These are phyloP conservation scores for Heritiera fomes DNA, from an alignment of 345 rosid genomes.

Conservation along the genomic window DNA sequence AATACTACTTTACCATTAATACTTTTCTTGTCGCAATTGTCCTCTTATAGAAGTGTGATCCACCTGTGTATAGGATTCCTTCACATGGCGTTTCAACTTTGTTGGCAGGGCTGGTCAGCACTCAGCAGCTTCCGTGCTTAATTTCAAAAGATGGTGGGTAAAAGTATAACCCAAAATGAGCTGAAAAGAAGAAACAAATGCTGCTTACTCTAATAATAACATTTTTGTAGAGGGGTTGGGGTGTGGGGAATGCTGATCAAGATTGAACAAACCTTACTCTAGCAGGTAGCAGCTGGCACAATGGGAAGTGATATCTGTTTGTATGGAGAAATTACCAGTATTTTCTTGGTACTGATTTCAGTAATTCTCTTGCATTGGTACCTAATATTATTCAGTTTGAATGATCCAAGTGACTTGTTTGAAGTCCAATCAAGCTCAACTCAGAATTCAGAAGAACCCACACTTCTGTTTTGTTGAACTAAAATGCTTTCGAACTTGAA, in stretches of 20 bases:
- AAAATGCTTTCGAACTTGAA: too few relatives aligned
- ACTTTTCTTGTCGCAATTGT: neutral
- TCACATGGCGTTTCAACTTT: neutral
- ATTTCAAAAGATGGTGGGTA: neutral
- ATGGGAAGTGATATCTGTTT: neutral
- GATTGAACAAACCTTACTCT: neutral
- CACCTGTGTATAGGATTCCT: neutral
- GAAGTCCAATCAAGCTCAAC: too few relatives aligned
- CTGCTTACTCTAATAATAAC: neutral
- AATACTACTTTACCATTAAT: too few relatives aligned
- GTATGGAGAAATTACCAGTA: neutral
- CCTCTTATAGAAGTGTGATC: neutral
- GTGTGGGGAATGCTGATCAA: neutral
- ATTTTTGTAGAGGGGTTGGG: neutral
- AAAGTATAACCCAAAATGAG: neutral
- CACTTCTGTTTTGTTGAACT: too few relatives aligned
- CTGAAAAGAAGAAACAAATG: slow-evolving; percentile 5
- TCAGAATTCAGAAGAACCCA: too few relatives aligned
- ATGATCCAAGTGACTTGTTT: too few relatives aligned
- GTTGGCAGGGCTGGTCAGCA: neutral
- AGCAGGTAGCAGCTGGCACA: neutral
- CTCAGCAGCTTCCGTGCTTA: too few relatives aligned
- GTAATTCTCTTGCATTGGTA: too few relatives aligned
- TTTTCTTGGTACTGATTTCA: neutral
- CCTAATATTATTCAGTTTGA: too few relatives aligned